phyloP scores from a whole-genome alignment of 805 yeast species.

The Wickerhamomyces hampshirensis region DNA sequence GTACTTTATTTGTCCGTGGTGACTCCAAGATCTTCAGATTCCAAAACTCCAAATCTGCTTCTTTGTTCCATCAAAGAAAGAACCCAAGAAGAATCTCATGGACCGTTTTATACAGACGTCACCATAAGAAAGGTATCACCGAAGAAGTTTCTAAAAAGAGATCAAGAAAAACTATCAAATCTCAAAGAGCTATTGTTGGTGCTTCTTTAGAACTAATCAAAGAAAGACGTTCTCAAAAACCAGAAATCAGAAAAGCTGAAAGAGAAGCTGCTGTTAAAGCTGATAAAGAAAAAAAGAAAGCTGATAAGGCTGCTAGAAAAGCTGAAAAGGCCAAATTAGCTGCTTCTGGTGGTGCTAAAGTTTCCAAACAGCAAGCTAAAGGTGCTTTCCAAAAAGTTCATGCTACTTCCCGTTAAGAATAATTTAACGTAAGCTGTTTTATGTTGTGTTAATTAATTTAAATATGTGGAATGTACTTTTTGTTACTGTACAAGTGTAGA shows the following conservation, averaged over 20 bases:
- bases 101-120: slow-evolving; percentile 99
- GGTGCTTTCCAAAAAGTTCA: slow-evolving; percentile 97
- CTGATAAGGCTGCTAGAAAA: slow-evolving; percentile 91
- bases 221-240: slow-evolving; percentile 94
- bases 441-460: slow-evolving; percentile 12
- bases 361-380: slow-evolving; percentile 95
- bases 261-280: slow-evolving; percentile 85
- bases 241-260: slow-evolving; percentile 97
- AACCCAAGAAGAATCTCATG: slow-evolving; percentile 99
- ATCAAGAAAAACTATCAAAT: slow-evolving; percentile 94
- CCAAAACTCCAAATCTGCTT: slow-evolving; percentile 95
- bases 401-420: slow-evolving; percentile 90
- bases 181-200: slow-evolving; percentile 99
- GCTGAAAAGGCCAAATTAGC: slow-evolving; percentile 83
- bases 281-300: slow-evolving; percentile 87
- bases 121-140: slow-evolving; percentile 99
- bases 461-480: slow-evolving; percentile 15
- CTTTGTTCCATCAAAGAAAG: slow-evolving; percentile 99
- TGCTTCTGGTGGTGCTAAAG: slow-evolving; percentile 69
- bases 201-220: slow-evolving; percentile 97
- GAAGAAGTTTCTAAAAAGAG: slow-evolving; percentile 98
- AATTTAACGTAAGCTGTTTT: background rate
- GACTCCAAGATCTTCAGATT: slow-evolving; percentile 99
- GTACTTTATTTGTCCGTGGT: slow-evolving; percentile 98
- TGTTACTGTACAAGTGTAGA: too few relatives aligned